Conservation (phyloP, 148 eudicot genomes). For the Selenicereus undatus region DNA sequence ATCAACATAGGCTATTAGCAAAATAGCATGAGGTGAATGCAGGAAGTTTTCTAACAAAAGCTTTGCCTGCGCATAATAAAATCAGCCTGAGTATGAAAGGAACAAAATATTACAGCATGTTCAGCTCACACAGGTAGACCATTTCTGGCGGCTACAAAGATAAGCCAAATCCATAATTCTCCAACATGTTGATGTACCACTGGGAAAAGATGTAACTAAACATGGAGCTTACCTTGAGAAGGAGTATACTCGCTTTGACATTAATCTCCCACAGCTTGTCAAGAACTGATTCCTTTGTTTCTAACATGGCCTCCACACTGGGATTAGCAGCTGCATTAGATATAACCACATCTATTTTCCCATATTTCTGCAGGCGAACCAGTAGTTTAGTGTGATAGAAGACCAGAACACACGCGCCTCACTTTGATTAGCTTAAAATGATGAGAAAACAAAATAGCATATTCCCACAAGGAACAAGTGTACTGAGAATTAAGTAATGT, state of each 20-base stretch:
- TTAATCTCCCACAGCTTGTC: conserved; percentile 97
- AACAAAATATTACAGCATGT: too few relatives aligned
- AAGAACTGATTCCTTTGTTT: conserved; percentile 68
- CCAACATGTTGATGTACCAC: not conserved
- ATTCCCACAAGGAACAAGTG: not conserved
- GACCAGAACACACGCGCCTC: not conserved
- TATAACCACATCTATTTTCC: conserved; percentile 82
- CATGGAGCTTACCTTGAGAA: conserved; percentile 53
- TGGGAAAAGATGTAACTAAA: not conserved
- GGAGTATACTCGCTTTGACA: conserved; percentile 80
- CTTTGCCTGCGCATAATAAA: too few relatives aligned
- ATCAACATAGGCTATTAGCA: not conserved
- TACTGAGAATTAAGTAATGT: not conserved
- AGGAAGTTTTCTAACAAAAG: not conserved
- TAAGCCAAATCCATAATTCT: not conserved
- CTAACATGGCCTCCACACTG: conserved; percentile 49
- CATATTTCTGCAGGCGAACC: conserved; percentile 64
- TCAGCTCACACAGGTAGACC: not conserved
- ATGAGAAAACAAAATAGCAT: not conserved
- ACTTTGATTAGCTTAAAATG: not conserved
- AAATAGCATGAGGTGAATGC: not conserved
- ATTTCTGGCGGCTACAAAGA: not conserved
- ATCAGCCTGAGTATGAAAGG: too few relatives aligned
- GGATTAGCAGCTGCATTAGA: conserved; percentile 98
- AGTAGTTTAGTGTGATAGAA: conserved; percentile 2